These are phyloP conservation scores for Theobroma grandiflorum DNA, from an alignment of 441 rosid species.

Conservation along the genomic window DNA sequence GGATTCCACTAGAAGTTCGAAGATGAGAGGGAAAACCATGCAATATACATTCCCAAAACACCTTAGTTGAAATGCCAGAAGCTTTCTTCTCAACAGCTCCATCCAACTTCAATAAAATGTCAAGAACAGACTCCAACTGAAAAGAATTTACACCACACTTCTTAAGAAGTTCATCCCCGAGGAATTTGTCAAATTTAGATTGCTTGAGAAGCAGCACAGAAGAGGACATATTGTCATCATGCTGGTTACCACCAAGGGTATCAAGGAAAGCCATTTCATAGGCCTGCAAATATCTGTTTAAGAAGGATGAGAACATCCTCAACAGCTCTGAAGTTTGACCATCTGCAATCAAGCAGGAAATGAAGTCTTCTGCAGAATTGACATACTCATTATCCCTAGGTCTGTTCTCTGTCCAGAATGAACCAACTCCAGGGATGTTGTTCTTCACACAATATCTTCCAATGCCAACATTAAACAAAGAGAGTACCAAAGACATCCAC, in stretches of 20 bases:
- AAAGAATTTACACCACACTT: constrained; percentile 64
- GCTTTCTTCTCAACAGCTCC: constrained; percentile 71
- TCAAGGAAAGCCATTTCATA: constrained; percentile 86
- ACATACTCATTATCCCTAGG: constrained; percentile 56
- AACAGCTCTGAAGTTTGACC: constrained; percentile 62
- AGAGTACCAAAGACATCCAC: constrained; percentile 84
- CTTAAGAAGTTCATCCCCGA: constrained; percentile 75
- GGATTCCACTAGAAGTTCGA: constrained; percentile 67
- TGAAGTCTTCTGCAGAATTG: constrained; percentile 66
- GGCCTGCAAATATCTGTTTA: constrained; percentile 61
- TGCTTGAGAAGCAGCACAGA: constrained; percentile 89
- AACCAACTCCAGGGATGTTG: constrained; percentile 55
- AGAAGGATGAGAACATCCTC: constrained; percentile 70
- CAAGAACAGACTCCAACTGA: constrained; percentile 69
- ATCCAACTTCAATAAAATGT: constrained; percentile 66
- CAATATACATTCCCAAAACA: constrained; percentile 85
- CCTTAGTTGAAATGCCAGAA: constrained; percentile 67
- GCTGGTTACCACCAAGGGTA: constrained; percentile 58
- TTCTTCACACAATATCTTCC: constrained; percentile 57
- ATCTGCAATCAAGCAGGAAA: constrained; percentile 64
- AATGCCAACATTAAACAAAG: constrained; percentile 74
- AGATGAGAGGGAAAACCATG: constrained; percentile 93
- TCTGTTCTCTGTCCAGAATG: constrained; percentile 61
- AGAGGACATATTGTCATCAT: constrained; percentile 50
- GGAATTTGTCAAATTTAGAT: constrained; percentile 71